Percentiles rank a stretch among this genome's conserved stretches.
Evolutionary conservation across 192 early-diverging fungal species (phyloP).

Genomic region (Entophlyctis helioformis): DNA sequence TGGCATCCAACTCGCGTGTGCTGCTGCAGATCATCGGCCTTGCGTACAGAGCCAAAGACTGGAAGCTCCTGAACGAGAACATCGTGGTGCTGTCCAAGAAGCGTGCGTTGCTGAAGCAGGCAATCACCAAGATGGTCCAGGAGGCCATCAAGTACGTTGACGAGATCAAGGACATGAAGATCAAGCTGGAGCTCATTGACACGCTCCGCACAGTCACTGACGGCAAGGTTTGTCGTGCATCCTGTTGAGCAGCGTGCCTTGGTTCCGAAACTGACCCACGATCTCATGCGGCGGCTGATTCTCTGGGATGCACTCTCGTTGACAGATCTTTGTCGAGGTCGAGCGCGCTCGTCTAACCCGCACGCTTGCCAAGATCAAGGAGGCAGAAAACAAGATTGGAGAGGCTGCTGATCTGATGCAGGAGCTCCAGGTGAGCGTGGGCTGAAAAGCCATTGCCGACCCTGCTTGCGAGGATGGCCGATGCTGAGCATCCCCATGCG

Average conservation of each 20-base stretch:
- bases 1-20: conserved; percentile 77
- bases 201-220: conserved; percentile 90
- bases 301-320: not conserved
- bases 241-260: no score
- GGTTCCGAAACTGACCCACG: no score
- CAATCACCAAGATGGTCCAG: conserved; percentile 91
- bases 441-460: no score
- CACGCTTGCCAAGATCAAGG: conserved; percentile 77
- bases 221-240: conserved; percentile 57
- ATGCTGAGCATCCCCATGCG: no score
- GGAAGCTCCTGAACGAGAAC: conserved; percentile 85
- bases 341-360: conserved; percentile 90
- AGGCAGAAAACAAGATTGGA: conserved; percentile 76
- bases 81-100: conserved; percentile 91
- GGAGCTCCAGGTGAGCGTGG: conserved; percentile 67
- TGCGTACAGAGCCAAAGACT: conserved; percentile 61
- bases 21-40: conserved; percentile 69
- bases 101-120: conserved; percentile 91
- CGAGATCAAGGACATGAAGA: conserved; percentile 64
- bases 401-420: conserved; percentile 93
- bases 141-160: conserved; percentile 83
- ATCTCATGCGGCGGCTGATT: no score
- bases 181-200: conserved; percentile 85
- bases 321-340: conserved; percentile 94
- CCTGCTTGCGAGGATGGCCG: no score